Conservation (phyloP, 2,329 filamentous ascomycete species). For the Pseudogymnoascus sp. region DNA sequence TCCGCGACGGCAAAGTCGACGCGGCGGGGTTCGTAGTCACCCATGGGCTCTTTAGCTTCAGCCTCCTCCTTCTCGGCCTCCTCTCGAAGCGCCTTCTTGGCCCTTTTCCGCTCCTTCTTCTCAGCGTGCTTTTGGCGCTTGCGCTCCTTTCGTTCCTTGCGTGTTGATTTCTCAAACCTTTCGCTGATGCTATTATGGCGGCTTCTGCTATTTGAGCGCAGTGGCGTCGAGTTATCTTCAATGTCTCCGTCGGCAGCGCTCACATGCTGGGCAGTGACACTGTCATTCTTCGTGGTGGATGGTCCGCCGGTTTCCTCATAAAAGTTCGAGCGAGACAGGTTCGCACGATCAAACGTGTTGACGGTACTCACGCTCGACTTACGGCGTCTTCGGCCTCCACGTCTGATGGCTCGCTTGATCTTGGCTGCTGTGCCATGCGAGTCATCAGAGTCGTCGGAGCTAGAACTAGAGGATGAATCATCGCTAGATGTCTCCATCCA, state of each 20-base stretch:
- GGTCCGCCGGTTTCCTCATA: constrained; percentile 5
- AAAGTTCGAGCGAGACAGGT: constrained; percentile 15
- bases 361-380: constrained; percentile 55
- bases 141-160: constrained; percentile 29
- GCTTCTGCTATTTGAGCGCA: constrained; percentile 12
- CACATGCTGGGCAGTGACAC: not conserved
- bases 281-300: not conserved
- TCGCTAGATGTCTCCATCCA: constrained; percentile 68
- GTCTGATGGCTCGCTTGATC: constrained; percentile 64
- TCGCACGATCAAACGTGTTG: constrained; percentile 3
- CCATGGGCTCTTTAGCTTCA: constrained; percentile 15
- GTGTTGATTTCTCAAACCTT: constrained; percentile 17
- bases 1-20: constrained; percentile 49
- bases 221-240: not conserved
- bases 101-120: constrained; percentile 24
- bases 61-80: not conserved
- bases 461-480: constrained; percentile 54
- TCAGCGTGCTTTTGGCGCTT: constrained; percentile 35
- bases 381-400: constrained; percentile 54
- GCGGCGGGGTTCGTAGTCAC: constrained; percentile 40
- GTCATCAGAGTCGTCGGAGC: constrained; percentile 60
- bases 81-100: constrained; percentile 16
- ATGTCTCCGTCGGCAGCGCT: not conserved
- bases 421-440: constrained; percentile 68
- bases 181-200: constrained; percentile 23